Percentiles rank a stretch among this genome's conserved stretches.
Conservation (phyloP, 176 grass and related monocot genomes). For the Panicum miliaceum region DNA sequence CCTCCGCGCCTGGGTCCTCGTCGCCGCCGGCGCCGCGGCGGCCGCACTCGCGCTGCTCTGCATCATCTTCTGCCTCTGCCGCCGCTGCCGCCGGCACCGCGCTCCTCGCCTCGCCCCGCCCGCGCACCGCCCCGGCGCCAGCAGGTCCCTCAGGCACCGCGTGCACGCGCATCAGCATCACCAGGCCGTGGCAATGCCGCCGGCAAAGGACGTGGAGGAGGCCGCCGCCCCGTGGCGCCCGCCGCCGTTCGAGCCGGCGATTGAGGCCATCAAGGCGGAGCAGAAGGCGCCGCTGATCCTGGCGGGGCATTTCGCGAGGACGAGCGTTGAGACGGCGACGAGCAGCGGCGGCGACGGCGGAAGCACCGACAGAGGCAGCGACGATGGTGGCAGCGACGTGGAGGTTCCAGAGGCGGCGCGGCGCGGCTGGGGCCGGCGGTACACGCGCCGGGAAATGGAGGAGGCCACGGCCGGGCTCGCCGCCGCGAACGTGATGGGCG, state of each 20-base stretch:
- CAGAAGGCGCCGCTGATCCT: slow-evolving; percentile 43
- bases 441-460: slow-evolving; percentile 71
- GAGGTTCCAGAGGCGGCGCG: slow-evolving; percentile 58
- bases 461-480: slow-evolving; percentile 66
- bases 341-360: slow-evolving; percentile 53
- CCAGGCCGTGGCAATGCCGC: slow-evolving; percentile 42
- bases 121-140: not conserved
- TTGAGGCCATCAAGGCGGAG: slow-evolving; percentile 67
- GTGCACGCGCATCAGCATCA: slow-evolving; percentile 56
- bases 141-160: slow-evolving; percentile 44
- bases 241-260: slow-evolving; percentile 50
- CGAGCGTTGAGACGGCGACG: slow-evolving; percentile 39
- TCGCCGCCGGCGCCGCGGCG: slow-evolving; percentile 52
- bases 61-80: slow-evolving; percentile 58
- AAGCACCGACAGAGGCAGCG: slow-evolving; percentile 28
- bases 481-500: slow-evolving; percentile 72
- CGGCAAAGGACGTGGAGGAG: slow-evolving; percentile 50
- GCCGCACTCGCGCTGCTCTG: slow-evolving; percentile 46
- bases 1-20: slow-evolving; percentile 69
- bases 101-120: slow-evolving; percentile 30
- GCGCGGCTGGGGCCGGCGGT: slow-evolving; percentile 76
- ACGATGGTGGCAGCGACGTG: slow-evolving; percentile 11
- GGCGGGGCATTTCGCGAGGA: slow-evolving; percentile 21
- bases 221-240: slow-evolving; percentile 43
- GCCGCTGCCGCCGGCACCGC: slow-evolving; percentile 51